Percentiles rank a stretch among this genome's conserved stretches.
phyloP scores from a whole-genome alignment of 1,284 basidiomycete genomes.

The Flammula alnicola region DNA sequence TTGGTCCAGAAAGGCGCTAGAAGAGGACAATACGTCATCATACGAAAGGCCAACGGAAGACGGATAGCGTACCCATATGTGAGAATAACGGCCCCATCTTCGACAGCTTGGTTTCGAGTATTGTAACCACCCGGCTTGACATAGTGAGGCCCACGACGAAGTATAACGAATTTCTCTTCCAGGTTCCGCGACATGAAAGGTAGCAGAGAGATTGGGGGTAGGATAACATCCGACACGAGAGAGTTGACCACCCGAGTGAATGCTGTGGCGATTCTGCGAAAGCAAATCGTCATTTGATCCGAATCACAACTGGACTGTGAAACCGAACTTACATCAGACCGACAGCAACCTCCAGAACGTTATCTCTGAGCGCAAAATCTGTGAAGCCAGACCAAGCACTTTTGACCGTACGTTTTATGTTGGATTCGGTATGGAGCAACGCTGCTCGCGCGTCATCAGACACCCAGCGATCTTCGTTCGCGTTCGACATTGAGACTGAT shows the following conservation, averaged over 20 bases:
- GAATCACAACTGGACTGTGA: neutral
- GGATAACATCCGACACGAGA: slow-evolving; percentile 40
- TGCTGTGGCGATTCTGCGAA: slow-evolving; percentile 33
- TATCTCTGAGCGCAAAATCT: slow-evolving; percentile 36
- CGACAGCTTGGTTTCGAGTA: slow-evolving; percentile 40
- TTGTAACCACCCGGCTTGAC: slow-evolving; percentile 33
- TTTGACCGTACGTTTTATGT: slow-evolving; percentile 23
- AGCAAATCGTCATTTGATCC: neutral
- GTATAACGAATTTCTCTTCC: slow-evolving; percentile 37
- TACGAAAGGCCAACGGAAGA: neutral
- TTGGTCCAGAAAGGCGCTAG: slow-evolving; percentile 35
- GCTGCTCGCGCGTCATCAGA: slow-evolving; percentile 21
- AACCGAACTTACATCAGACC: slow-evolving; percentile 37
- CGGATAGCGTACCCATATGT: slow-evolving; percentile 33
- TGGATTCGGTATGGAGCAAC: slow-evolving; percentile 24
- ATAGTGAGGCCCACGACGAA: slow-evolving; percentile 32
- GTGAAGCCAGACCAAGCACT: slow-evolving; percentile 32
- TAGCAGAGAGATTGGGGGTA: slow-evolving; percentile 39
- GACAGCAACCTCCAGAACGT: slow-evolving; percentile 44
- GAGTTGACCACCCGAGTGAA: slow-evolving; percentile 41
- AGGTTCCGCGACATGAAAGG: slow-evolving; percentile 41
- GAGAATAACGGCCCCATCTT: slow-evolving; percentile 42
- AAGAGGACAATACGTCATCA: neutral
- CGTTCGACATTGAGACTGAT: neutral
- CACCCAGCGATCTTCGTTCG: slow-evolving; percentile 14